Evolutionary conservation across 345 rosid genomes (phyloP).

Genomic region (Citrus cavaleriei): DNA sequence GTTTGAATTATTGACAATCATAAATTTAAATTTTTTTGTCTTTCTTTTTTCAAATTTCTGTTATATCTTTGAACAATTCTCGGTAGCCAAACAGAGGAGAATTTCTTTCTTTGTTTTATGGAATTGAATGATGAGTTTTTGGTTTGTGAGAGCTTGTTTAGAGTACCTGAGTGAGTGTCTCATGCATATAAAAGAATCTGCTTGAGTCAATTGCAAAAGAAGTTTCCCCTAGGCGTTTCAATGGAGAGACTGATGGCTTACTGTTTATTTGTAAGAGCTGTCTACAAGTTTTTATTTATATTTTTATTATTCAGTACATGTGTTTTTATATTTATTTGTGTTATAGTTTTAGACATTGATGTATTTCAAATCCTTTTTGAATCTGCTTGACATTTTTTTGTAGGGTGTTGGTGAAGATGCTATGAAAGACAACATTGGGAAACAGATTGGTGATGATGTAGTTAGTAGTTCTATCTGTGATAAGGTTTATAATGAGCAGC

Average conservation of each 20-base stretch:
- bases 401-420: constrained; percentile 33
- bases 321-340: constrained; percentile 5
- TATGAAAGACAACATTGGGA: constrained; percentile 17
- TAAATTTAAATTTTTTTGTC: not conserved
- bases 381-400: constrained; percentile 12
- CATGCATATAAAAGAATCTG: constrained; percentile 56
- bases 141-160: constrained; percentile 50
- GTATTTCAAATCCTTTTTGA: constrained; percentile 9
- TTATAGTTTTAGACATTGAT: not conserved
- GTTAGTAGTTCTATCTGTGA: not conserved
- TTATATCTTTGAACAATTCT: constrained; percentile 16
- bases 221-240: constrained; percentile 54
- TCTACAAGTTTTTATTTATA: constrained; percentile 30
- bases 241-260: constrained; percentile 78
- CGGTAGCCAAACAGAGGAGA: constrained; percentile 25
- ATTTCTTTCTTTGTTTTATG: not conserved
- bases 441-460: not conserved
- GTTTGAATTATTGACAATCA: not conserved
- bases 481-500: constrained; percentile 2
- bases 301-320: constrained; percentile 16
- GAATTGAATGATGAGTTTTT: constrained; percentile 30
- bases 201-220: constrained; percentile 62
- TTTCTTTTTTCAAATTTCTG: not conserved
- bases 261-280: constrained; percentile 83
- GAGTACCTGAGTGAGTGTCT: constrained; percentile 50